phyloP scores from a whole-genome alignment of 441 rosid species.

The Gossypium gossypioides region DNA sequence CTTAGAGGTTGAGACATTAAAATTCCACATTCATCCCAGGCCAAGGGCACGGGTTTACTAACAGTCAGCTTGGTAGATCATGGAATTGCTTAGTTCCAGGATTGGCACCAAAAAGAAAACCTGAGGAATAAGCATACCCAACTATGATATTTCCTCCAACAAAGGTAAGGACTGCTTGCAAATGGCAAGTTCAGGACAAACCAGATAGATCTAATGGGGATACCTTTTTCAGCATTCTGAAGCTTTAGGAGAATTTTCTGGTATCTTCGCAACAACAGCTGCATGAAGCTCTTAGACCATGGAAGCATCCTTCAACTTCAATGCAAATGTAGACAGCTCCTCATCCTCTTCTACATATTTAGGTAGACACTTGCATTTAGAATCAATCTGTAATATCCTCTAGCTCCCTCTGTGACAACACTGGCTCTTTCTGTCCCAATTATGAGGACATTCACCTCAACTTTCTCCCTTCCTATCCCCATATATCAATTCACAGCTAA shows the following conservation, averaged over 20 bases:
- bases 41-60: conserved; percentile 1
- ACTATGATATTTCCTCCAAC: neutral
- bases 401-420: conserved; percentile 60
- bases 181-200: neutral
- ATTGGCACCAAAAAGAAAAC: conserved; percentile 3
- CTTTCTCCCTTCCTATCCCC: conserved; percentile 81
- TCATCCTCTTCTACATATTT: conserved; percentile 70
- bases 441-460: conserved; percentile 63
- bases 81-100: conserved; percentile 15
- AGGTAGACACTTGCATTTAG: conserved; percentile 76
- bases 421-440: conserved; percentile 47
- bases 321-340: conserved; percentile 60
- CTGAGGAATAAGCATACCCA: conserved; percentile 6
- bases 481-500: conserved; percentile 63
- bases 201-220: neutral
- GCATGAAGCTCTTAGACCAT: conserved; percentile 52
- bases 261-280: conserved; percentile 57
- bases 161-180: neutral
- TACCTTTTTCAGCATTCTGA: conserved; percentile 31
- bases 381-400: conserved; percentile 74
- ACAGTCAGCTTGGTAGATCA: conserved; percentile 16
- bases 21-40: conserved; percentile 15
- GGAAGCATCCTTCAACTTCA: conserved; percentile 66
- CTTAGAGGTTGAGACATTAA: conserved; percentile 3
- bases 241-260: conserved; percentile 69